These are phyloP conservation scores for Pythium aquatile DNA, from an alignment of 352 stramenopile genomes.

Conservation along the genomic window DNA sequence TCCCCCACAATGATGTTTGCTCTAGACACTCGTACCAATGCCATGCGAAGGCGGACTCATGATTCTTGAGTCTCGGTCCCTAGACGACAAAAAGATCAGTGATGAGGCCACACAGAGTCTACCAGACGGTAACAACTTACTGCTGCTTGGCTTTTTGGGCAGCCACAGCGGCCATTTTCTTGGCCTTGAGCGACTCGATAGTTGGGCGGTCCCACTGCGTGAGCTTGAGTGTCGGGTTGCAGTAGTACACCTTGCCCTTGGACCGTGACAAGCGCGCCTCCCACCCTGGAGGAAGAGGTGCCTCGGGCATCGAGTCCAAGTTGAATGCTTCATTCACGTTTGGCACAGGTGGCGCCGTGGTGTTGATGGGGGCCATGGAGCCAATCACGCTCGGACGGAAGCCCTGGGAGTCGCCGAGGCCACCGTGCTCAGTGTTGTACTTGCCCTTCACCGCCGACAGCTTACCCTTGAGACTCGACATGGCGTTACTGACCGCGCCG, in stretches of 20 bases:
- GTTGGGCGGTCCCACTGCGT: conserved; percentile 86
- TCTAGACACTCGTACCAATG: conserved; percentile 19
- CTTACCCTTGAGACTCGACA: conserved; percentile 71
- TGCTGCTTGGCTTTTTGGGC: conserved; percentile 40
- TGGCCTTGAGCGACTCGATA: conserved; percentile 54
- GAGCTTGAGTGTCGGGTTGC: conserved; percentile 65
- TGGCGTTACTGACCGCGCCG: conserved; percentile 48
- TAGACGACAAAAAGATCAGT: conserved; percentile 1
- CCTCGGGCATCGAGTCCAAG: conserved; percentile 56
- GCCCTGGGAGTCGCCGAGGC: conserved; percentile 4
- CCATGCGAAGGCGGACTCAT: conserved; percentile 28
- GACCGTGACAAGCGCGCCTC: conserved; percentile 76
- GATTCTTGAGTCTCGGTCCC: conserved; percentile 24
- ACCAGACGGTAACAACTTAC: conserved; percentile 18
- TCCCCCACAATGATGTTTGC: background rate
- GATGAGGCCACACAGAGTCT: background rate
- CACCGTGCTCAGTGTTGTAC: conserved; percentile 61
- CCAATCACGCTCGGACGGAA: conserved; percentile 21
- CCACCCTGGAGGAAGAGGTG: conserved; percentile 69
- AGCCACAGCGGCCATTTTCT: conserved; percentile 48
- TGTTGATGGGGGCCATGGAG: conserved; percentile 14
- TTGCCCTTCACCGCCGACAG: conserved; percentile 79
- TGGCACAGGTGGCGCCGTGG: background rate
- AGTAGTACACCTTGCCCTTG: conserved; percentile 87
- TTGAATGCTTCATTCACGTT: conserved; percentile 60